These are phyloP conservation scores for Phytophthora tentaculata DNA, from an alignment of 352 stramenopile genomes.

Conservation along the genomic window DNA sequence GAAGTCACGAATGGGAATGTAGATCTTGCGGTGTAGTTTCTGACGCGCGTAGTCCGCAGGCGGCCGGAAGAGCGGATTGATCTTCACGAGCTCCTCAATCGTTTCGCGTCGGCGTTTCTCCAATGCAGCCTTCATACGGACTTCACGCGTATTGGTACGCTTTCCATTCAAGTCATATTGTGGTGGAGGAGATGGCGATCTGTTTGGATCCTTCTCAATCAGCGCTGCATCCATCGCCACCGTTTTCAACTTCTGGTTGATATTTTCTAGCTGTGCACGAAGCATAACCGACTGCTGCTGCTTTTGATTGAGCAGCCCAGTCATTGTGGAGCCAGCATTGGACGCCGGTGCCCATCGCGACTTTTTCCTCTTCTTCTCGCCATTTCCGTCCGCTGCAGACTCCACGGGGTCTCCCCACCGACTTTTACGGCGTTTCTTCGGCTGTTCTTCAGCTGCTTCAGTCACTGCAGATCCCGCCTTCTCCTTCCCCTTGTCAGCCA, in stretches of 20 bases:
- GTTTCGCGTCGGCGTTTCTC: slow-evolving; percentile 92
- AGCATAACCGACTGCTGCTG: slow-evolving; percentile 80
- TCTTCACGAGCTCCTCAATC: slow-evolving; percentile 96
- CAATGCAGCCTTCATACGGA: slow-evolving; percentile 93
- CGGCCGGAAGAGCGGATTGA: slow-evolving; percentile 92
- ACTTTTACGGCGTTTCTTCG: slow-evolving; percentile 83
- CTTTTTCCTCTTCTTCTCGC: slow-evolving; percentile 80
- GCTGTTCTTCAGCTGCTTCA: slow-evolving; percentile 39
- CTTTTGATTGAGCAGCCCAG: slow-evolving; percentile 58
- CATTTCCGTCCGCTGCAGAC: slow-evolving; percentile 25
- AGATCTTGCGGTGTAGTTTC: slow-evolving; percentile 96
- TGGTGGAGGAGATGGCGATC: slow-evolving; percentile 92
- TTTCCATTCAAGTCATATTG: slow-evolving; percentile 97
- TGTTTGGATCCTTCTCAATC: slow-evolving; percentile 88
- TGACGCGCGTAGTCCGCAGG: slow-evolving; percentile 90
- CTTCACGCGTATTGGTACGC: slow-evolving; percentile 96
- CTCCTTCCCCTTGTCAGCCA: slow-evolving; percentile 17
- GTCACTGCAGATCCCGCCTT: slow-evolving; percentile 7
- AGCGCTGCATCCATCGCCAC: slow-evolving; percentile 81
- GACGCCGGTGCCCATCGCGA: slow-evolving; percentile 74
- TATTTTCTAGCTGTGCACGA: slow-evolving; percentile 72
- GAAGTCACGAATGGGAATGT: slow-evolving; percentile 98
- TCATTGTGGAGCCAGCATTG: slow-evolving; percentile 44
- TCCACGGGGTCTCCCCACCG: slow-evolving; percentile 84
- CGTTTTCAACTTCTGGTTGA: slow-evolving; percentile 78